Base-by-base conservation (phyloP, 148 eudicot genomes). In the Vaccinium myrtillus region DNA sequence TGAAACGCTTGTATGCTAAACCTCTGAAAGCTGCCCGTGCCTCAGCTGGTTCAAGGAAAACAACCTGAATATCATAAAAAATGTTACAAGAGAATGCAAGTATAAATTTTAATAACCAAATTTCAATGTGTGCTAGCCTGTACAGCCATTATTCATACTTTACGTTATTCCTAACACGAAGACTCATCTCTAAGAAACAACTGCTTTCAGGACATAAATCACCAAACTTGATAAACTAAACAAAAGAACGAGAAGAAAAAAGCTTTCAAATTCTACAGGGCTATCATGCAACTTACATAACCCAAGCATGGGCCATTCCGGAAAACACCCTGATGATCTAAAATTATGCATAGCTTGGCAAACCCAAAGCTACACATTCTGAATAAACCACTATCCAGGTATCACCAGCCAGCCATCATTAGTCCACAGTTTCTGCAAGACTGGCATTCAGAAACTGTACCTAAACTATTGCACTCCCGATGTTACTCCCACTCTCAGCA, bases 21-120 rank as follows among this genome's bases (percentile, higher is more conserved):
- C 89, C 89, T 83, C 78, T 90, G 86, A 90, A 94, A 84, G 98
- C 99, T 78, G 92, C 84, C 75, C 99, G 96, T 69, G 98, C 99
- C 83, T 95, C 95, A 79, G 94, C 88, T 58, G 98, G 97, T 91
- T 97, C 98, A 87, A 94, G 93, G 85, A 91, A 97, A 83, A 94
- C 87, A 30, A 91, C 98, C 99, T 97, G 90, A 43, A 27, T 43
- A 36, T 77, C 54, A 85, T 8, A n/a, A 71, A 59, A 83, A 75
- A 51, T 6, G 43, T n/a, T 46, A 56, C 51, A 49, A 77, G 67
- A 55, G 23, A 63, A 81, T 54, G 55, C 39, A 75, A 19, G 32
- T 74, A 49, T 21, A 83, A 15, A 55, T 18, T 56, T 74, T 14
- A 50, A 49, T 23, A 23, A 49, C 16, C 77, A 82, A 67, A 43